Evolutionary conservation across 2,329 filamentous ascomycete species (phyloP).

Genomic region (Aspergillus puulaauensis): DNA sequence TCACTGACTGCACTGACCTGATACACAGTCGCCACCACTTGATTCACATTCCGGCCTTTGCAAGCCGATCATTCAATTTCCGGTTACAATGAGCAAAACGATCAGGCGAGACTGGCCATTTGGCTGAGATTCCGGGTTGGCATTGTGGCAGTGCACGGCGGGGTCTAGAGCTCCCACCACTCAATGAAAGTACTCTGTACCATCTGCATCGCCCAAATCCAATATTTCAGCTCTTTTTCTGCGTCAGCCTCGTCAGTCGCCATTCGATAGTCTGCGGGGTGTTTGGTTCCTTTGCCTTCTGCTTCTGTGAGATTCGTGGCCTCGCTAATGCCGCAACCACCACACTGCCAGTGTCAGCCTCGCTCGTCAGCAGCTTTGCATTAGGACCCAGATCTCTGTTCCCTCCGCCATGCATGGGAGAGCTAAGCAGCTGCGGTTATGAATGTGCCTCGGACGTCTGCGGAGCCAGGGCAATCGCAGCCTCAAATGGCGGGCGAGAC

Average conservation of each 20-base stretch:
- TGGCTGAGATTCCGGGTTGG: background rate
- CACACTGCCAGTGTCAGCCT: background rate
- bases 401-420: slow-evolving; percentile 6
- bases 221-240: background rate
- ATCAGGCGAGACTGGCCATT: no score
- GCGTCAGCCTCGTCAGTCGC: background rate
- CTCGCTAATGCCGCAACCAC: background rate
- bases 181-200: background rate
- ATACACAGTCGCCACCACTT: no score
- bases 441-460: slow-evolving; percentile 9
- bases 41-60: no score
- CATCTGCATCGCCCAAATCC: background rate
- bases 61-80: no score
- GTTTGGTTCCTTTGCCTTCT: background rate
- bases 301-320: background rate
- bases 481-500: slow-evolving; percentile 2
- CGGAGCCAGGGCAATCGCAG: slow-evolving; percentile 1
- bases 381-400: background rate
- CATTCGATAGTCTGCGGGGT: background rate
- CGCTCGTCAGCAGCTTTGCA: background rate
- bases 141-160: slow-evolving; percentile 6
- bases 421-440: slow-evolving; percentile 1
- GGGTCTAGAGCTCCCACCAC: background rate
- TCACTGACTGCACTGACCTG: no score
- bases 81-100: no score